Percentiles rank a stretch among this genome's conserved stretches.
phyloP scores from a whole-genome alignment of 306 rosid genomes.

The Sophora flavescens region DNA sequence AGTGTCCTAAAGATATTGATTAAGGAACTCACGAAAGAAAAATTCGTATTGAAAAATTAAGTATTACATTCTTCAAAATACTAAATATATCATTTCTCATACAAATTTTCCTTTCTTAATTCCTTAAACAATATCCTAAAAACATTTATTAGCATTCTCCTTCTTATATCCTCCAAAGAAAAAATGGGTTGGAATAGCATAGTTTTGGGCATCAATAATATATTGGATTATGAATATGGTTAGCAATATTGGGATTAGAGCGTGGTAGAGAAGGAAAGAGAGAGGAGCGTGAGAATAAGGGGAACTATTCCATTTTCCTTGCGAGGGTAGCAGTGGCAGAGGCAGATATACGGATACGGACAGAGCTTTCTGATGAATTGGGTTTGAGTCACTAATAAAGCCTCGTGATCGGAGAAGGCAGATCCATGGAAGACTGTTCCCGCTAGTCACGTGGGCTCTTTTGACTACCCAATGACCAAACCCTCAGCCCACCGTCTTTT shows the following conservation, averaged over 20 bases:
- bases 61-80: no score
- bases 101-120: no score
- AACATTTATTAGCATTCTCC: no score
- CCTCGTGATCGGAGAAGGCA: slow-evolving; percentile 99
- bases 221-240: slow-evolving; percentile 4
- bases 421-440: slow-evolving; percentile 98
- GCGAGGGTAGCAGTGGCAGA: slow-evolving; percentile 74
- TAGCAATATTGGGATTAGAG: slow-evolving; percentile 53
- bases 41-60: no score
- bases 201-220: not conserved
- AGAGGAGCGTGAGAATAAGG: slow-evolving; percentile 48
- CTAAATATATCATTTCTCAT: no score
- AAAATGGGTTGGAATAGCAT: not conserved
- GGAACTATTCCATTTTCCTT: slow-evolving; percentile 79
- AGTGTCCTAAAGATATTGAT: no score
- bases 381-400: slow-evolving; percentile 57
- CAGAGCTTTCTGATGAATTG: slow-evolving; percentile 77
- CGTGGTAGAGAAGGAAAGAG: slow-evolving; percentile 36
- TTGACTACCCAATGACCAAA: slow-evolving; percentile 80
- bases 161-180: no score
- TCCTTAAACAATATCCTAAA: no score
- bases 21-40: no score
- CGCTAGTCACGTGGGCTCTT: slow-evolving; percentile 90
- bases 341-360: slow-evolving; percentile 85
- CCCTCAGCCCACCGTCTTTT: not conserved